A percentile compares a stretch with the other conserved stretches of the same genome.
These are phyloP conservation scores for Cladophialophora chaetospira DNA, from an alignment of 2,329 filamentous ascomycete species.

Conservation along the genomic window DNA sequence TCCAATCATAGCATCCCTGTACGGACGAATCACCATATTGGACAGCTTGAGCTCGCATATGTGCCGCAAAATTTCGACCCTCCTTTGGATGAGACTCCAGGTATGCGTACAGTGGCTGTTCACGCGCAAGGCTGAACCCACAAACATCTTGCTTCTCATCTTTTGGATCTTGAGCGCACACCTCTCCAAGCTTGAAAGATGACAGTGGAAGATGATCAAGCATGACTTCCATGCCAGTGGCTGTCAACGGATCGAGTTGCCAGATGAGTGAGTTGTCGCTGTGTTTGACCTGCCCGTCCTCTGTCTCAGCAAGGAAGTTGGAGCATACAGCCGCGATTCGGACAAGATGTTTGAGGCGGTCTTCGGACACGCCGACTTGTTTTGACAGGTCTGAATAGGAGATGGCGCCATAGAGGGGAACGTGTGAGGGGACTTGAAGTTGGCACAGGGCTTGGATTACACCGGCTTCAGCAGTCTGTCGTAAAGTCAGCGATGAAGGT, in stretches of 20 bases:
- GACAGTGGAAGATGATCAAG: constrained; percentile 16
- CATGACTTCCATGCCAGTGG: constrained; percentile 19
- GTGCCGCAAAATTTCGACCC: constrained; percentile 16
- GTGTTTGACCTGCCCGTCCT: constrained; percentile 11
- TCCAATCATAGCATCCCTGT: constrained; percentile 17
- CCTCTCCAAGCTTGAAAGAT: constrained; percentile 13
- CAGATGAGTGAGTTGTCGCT: constrained; percentile 19
- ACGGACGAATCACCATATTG: constrained; percentile 14
- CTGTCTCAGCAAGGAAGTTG: constrained; percentile 15
- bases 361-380: constrained; percentile 12
- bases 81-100: constrained; percentile 12
- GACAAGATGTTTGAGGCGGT: constrained; percentile 17
- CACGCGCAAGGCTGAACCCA: constrained; percentile 14
- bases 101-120: constrained; percentile 14
- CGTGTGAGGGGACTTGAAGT: constrained; percentile 11
- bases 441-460: constrained; percentile 18
- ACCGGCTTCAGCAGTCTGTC: constrained; percentile 18
- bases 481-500: not conserved
- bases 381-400: constrained; percentile 11
- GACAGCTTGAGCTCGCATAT: constrained; percentile 16
- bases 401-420: constrained; percentile 18
- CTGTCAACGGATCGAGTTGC: constrained; percentile 15
- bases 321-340: constrained; percentile 16
- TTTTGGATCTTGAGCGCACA: constrained; percentile 11
- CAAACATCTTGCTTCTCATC: constrained; percentile 12